Base-by-base conservation (phyloP, 2,329 filamentous ascomycete genomes). In the Fusarium sp. region DNA sequence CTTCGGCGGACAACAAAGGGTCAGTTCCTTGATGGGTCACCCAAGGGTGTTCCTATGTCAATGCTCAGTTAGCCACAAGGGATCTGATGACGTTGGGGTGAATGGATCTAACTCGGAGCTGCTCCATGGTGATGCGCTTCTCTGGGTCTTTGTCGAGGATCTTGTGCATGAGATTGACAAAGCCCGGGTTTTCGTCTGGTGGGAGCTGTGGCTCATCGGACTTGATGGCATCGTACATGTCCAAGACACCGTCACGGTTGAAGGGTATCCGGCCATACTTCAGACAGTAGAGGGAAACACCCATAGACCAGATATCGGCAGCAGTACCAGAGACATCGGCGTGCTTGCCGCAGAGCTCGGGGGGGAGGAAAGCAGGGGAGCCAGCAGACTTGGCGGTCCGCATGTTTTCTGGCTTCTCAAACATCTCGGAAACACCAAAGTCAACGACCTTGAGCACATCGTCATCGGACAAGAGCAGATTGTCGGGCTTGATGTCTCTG, bases 371-470 rank as follows among this genome's bases (percentile, higher is more conserved):
- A 1, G 96, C 96, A 0, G 96, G 96, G 4, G 95, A 98, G 1
- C 96, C 96, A 11, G 95, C 95, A 4, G 94, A 95, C 81, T 98
- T 99, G 62, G 92, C 91, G 0, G 94, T 97, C 78, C 90, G 91
- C 96, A 98, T 98, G 47, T 94, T 88, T 2, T 92, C 86, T 3
- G 84, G 76, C 78, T 97, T 97, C 77, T 95, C 92, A 73, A 99
- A 99, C 91, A 99, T 98, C 78, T 99, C 95, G 1, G 95, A 98
- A 8, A 98, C 96, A n/a, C 96, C 96, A 85, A 99, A 99, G 80
- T 98, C 96, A 55, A 97, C 94, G 70, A 99, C 92, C 79, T 98
- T 99, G 55, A 99, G 88, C n/a, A 97, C 90, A 75, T 98, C 92
- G 59, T 98, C 95, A 37, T 91, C 88, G 0, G 94, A 97, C 40